Percentiles rank a stretch among this genome's conserved stretches.
These are phyloP conservation scores for Sugiyamaella pinicola DNA, from an alignment of 1,139 yeast species.

Conservation along the genomic window DNA sequence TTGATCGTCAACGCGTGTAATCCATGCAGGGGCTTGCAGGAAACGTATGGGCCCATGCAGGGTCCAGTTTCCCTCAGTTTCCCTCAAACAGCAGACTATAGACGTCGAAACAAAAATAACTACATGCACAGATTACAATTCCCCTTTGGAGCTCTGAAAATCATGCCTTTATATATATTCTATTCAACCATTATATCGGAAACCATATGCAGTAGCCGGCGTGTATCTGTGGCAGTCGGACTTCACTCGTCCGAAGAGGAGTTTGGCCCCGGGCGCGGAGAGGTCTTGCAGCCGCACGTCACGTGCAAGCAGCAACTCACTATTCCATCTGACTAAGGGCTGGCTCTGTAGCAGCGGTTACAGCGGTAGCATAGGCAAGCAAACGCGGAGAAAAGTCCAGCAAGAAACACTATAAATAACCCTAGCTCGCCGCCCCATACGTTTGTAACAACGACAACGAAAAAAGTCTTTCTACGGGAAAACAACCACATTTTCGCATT, in stretches of 20 bases:
- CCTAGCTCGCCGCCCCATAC: constrained; percentile 12
- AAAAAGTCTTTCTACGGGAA: not conserved
- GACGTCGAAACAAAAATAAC: too few species aligned
- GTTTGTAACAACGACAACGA: constrained; percentile 10
- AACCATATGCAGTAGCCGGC: too few species aligned
- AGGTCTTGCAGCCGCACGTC: not conserved
- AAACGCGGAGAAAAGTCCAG: not conserved
- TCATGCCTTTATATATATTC: too few species aligned
- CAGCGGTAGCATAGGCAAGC: not conserved
- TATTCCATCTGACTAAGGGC: constrained; percentile 9
- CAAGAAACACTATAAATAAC: constrained; percentile 1
- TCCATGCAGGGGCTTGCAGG: too few species aligned
- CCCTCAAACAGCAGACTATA: too few species aligned
- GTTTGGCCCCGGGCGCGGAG: not conserved
- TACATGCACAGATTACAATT: too few species aligned
- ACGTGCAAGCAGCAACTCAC: constrained; percentile 8
- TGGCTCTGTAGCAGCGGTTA: not conserved
- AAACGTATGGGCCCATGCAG: too few species aligned
- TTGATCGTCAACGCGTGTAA: too few species aligned
- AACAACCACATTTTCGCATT: not conserved
- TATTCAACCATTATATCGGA: too few species aligned
- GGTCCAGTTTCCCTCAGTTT: too few species aligned
- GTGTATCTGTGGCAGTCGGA: too few species aligned
- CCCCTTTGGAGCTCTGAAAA: too few species aligned
- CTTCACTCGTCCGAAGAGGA: not conserved